Evolutionary conservation across 805 yeast genomes (phyloP).

Genomic region (Groenewaldozyma salmanticensis): DNA sequence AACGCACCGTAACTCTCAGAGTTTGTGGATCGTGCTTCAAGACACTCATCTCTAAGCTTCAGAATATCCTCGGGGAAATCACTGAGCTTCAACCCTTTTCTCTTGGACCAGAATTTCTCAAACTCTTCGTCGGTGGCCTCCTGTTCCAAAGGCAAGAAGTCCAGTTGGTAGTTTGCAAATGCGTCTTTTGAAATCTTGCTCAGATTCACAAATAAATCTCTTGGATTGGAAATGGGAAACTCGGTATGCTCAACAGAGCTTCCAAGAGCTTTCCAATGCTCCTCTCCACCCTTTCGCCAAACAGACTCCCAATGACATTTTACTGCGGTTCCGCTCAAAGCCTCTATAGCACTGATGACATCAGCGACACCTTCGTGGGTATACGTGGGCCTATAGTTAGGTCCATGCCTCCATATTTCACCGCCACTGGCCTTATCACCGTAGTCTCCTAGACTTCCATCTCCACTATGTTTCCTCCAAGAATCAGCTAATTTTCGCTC

Average conservation of each 20-base stretch:
- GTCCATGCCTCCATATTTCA: constrained; percentile 22
- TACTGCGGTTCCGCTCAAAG: constrained; percentile 33
- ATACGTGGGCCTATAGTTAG: constrained; percentile 83
- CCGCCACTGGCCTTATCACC: not conserved
- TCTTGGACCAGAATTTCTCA: not conserved
- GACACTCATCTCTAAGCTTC: not conserved
- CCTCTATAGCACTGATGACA: constrained; percentile 58
- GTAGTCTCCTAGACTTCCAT: constrained; percentile 76
- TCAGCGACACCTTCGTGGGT: constrained; percentile 90
- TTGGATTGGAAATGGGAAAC: constrained; percentile 16
- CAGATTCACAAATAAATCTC: constrained; percentile 17
- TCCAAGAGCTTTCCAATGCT: constrained; percentile 47
- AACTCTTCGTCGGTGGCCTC: not conserved
- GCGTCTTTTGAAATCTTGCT: constrained; percentile 11
- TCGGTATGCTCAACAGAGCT: constrained; percentile 13
- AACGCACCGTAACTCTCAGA: too few species aligned
- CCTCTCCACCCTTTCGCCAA: constrained; percentile 79
- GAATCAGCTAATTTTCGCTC: constrained; percentile 47
- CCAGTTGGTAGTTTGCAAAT: not conserved
- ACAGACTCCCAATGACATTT: constrained; percentile 71
- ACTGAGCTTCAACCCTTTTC: not conserved
- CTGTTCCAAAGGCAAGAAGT: not conserved
- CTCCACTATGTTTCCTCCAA: constrained; percentile 61
- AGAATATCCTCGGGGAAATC: not conserved
- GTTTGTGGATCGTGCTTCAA: too few species aligned